Conservation (phyloP, 1,284 basidiomycete species). For the Heliocybe sulcata region DNA sequence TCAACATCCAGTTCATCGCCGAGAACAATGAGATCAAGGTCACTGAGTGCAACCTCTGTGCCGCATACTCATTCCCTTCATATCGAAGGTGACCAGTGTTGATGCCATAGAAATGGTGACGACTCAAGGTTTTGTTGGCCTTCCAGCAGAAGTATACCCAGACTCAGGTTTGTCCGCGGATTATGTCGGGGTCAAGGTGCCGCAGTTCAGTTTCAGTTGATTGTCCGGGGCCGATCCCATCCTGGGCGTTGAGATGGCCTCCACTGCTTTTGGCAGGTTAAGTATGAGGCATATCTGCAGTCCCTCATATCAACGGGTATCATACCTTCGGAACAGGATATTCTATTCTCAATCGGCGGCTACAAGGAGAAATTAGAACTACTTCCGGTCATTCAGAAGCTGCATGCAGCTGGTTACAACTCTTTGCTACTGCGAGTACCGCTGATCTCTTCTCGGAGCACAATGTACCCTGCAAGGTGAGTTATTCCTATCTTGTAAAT, state of each 20-base stretch:
- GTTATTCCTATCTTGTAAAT: constrained; percentile 9
- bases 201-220: constrained; percentile 96
- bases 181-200: constrained; percentile 98
- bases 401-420: constrained; percentile 92
- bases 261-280: constrained; percentile 97
- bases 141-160: constrained; percentile 89
- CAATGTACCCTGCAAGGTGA: constrained; percentile 77
- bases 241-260: constrained; percentile 99
- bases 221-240: constrained; percentile 96
- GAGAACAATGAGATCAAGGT: constrained; percentile 99
- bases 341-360: constrained; percentile 90
- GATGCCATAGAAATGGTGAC: constrained; percentile 99
- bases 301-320: constrained; percentile 96
- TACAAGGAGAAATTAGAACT: constrained; percentile 98
- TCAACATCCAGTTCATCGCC: constrained; percentile 99
- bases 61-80: constrained; percentile 99
- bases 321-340: constrained; percentile 90
- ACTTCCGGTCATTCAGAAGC: constrained; percentile 92
- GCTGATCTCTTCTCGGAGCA: constrained; percentile 93
- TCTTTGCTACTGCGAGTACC: constrained; percentile 96
- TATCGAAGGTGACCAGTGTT: constrained; percentile 95
- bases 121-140: constrained; percentile 92
- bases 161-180: constrained; percentile 81
- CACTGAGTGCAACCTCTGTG: constrained; percentile 98
- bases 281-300: constrained; percentile 98